Conservation (phyloP, 352 stramenopile species). For the Phytophthora pini region DNA sequence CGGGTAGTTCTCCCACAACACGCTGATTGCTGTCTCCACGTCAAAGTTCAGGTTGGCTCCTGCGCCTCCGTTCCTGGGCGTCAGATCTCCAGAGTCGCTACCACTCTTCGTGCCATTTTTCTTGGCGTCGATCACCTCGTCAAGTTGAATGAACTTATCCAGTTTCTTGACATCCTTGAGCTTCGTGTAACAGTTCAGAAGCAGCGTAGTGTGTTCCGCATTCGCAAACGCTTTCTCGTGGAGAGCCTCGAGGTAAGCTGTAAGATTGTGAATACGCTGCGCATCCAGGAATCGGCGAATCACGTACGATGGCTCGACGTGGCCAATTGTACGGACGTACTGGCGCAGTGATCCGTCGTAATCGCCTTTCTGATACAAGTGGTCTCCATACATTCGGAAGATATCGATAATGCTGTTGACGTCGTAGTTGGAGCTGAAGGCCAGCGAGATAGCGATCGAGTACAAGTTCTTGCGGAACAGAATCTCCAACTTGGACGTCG, state of each 20-base stretch:
- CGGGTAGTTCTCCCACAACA: conserved; percentile 93
- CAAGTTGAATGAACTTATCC: conserved; percentile 91
- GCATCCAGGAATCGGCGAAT: conserved; percentile 98
- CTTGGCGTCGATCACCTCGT: conserved; percentile 69
- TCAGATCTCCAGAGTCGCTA: conserved; percentile 27
- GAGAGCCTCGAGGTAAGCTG: conserved; percentile 95
- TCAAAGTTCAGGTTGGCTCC: conserved; percentile 85
- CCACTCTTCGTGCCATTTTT: conserved; percentile 44
- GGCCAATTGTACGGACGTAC: conserved; percentile 97
- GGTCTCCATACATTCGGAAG: conserved; percentile 96
- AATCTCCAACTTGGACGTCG: conserved; percentile 96
- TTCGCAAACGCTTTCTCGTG: conserved; percentile 93
- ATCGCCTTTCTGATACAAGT: conserved; percentile 98
- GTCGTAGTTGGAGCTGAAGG: conserved; percentile 95
- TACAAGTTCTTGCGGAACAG: conserved; percentile 98
- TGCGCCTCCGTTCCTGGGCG: conserved; percentile 26
- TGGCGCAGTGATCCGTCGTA: conserved; percentile 96
- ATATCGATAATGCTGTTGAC: conserved; percentile 97
- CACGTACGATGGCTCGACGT: conserved; percentile 98
- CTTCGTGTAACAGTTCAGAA: conserved; percentile 97
- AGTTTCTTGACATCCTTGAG: conserved; percentile 94
- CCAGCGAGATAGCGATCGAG: conserved; percentile 97
- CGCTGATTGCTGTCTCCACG: conserved; percentile 92
- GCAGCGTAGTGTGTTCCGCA: conserved; percentile 93
- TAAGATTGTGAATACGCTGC: conserved; percentile 96